These are phyloP conservation scores for Rhynchospora breviuscula DNA, from an alignment of 176 grass and related monocot genomes.

Conservation along the genomic window DNA sequence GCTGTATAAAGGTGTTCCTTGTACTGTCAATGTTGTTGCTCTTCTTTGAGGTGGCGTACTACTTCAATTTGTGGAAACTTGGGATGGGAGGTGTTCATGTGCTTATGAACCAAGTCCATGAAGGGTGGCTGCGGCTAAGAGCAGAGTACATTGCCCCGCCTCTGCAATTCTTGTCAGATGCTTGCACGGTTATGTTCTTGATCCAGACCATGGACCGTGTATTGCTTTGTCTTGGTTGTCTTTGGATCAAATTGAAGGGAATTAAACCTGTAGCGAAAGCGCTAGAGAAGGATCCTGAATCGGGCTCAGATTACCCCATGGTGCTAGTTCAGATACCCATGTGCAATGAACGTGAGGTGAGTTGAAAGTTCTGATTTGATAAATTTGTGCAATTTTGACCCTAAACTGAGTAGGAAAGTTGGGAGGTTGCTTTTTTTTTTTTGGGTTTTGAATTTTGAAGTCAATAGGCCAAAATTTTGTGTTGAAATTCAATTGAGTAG, in stretches of 20 bases:
- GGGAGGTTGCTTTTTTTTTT: neutral
- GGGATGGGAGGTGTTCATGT: conserved; percentile 20
- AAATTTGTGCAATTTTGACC: neutral
- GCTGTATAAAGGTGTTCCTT: conserved; percentile 73
- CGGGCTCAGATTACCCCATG: conserved; percentile 63
- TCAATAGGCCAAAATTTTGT: neutral
- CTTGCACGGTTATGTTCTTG: conserved; percentile 88
- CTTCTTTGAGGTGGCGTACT: conserved; percentile 51
- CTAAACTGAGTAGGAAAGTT: neutral
- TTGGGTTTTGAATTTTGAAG: neutral
- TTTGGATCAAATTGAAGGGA: conserved; percentile 76
- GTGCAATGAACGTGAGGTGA: conserved; percentile 98
- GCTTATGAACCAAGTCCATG: conserved; percentile 61
- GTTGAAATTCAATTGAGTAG: neutral
- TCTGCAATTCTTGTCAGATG: conserved; percentile 84
- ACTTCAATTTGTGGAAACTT: conserved; percentile 70
- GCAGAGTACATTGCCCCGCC: conserved; percentile 67
- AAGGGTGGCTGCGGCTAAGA: conserved; percentile 69
- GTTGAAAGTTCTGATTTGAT: conserved; percentile 13
- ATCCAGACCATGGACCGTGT: conserved; percentile 92
- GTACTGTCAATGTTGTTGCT: conserved; percentile 66
- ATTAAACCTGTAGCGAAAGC: conserved; percentile 67
- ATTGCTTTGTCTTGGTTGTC: conserved; percentile 80
- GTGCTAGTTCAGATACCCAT: conserved; percentile 97
- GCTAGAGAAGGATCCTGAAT: conserved; percentile 47